A percentile compares a stretch with the other conserved stretches of the same genome.
Evolutionary conservation across 495 filamentous ascomycete genomes (phyloP).

Genomic region (Xylaria castorea): DNA sequence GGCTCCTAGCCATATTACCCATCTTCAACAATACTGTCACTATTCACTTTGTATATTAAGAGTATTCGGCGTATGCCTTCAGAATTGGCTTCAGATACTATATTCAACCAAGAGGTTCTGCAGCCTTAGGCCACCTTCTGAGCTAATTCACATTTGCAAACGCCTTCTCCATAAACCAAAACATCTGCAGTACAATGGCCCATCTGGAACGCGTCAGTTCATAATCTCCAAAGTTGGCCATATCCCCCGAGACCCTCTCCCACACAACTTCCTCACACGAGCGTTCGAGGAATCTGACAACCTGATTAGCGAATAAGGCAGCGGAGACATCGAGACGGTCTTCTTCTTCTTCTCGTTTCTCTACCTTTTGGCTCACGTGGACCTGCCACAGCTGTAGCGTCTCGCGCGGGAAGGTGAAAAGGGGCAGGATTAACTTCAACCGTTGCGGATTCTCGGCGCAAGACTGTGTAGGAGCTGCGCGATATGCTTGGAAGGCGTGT

Average conservation of each 20-base stretch:
- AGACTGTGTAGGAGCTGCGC: background rate
- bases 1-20: background rate
- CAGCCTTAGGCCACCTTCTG: no score
- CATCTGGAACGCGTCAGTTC: background rate
- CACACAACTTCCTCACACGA: background rate
- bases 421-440: background rate
- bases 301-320: slow-evolving; percentile 23
- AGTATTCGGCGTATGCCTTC: background rate
- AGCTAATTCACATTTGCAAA: background rate
- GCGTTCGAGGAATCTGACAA: slow-evolving; percentile 13
- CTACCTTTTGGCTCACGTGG: background rate
- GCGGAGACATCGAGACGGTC: background rate
- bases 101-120: no score
- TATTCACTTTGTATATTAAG: background rate
- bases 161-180: slow-evolving; percentile 21
- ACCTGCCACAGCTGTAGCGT: background rate
- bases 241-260: background rate
- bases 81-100: background rate
- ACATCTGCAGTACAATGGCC: slow-evolving; percentile 20
- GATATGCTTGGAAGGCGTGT: background rate
- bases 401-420: slow-evolving; percentile 18
- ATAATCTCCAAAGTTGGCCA: background rate
- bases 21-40: background rate
- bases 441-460: background rate
- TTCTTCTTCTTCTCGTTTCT: background rate